Base-by-base conservation (phyloP, 345 rosid genomes). In the Salix udensis region DNA sequence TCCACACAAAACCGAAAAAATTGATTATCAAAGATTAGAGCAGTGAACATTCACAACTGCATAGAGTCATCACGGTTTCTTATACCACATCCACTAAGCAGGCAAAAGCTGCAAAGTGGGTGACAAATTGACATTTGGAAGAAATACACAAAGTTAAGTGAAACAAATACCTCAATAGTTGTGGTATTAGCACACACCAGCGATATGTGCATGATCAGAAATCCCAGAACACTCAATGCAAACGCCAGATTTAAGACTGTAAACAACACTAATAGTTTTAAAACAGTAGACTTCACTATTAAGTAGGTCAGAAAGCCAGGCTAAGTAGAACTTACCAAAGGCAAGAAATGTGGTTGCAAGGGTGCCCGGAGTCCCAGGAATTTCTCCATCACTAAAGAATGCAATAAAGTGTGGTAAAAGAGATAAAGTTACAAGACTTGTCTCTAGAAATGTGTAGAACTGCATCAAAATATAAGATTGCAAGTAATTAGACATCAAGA, bases 291-390 rank as follows among this genome's bases (percentile, higher is more conserved):
- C 28, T 44, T 21, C 65, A 62, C 21, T 11, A 72, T 44, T 28
- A 76, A 52, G 24, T 24, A 28, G 28, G 53, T 18, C 37, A 50
- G 12, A 77, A 68, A 21, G 19, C 53, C 23, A 37, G 69, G 62
- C 67, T 14, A 24, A 60, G 30, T 62, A 73, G 62, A 77, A 67
- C 78, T 66, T 90, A 96, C 98, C 98, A 80, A 96, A 96, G 76
- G 97, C 87, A 81, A 96, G 95, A 88, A 96, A 96, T 72, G 99
- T 96, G 58, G 97, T 89, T 18, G 98, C 99, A 55, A 96, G 97
- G 23, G 93, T 89, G 81, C 97, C 89, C 1, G 98, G 98, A 7
- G 97, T 88, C 67, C 97, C 98, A 21, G 98, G 97, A 81, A 96
- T 92, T 83, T 96, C 99, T 79, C 86, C 95, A 52, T 96, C 99